phyloP scores from a whole-genome alignment of 371 early-diverging fungal genomes.

The Circinella umbellata region DNA sequence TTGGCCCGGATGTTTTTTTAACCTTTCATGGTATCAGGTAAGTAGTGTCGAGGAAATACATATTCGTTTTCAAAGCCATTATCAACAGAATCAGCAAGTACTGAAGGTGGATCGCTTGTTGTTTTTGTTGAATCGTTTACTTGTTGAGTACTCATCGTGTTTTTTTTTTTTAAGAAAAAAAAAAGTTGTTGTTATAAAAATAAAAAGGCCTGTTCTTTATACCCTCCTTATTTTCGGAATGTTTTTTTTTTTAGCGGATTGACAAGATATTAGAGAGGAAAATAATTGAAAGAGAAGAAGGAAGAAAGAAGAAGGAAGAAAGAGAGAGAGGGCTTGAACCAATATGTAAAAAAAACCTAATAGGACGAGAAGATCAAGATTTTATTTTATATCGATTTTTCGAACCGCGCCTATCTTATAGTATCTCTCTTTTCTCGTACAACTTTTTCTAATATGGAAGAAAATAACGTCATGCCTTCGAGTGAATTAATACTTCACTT shows the following conservation, averaged over 20 bases:
- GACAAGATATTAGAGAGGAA: background rate
- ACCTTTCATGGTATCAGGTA: conserved; percentile 30
- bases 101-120: background rate
- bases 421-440: background rate
- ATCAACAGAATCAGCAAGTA: background rate
- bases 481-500: conserved; percentile 12
- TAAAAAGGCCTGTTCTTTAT: too few species aligned
- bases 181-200: too few species aligned
- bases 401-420: background rate
- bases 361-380: background rate
- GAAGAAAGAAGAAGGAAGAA: background rate
- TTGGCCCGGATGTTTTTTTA: background rate
- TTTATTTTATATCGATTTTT: background rate
- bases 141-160: too few species aligned
- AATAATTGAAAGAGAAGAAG: background rate
- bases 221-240: too few species aligned
- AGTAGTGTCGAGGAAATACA: conserved; percentile 26
- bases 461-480: conserved; percentile 5
- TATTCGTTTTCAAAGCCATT: conserved; percentile 26
- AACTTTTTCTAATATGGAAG: background rate
- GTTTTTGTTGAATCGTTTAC: background rate
- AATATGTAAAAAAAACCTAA: too few species aligned
- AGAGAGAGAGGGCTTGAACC: background rate
- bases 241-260: too few species aligned
- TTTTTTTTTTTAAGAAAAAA: too few species aligned